Evolutionary conservation across 371 early-diverging fungal species (phyloP), one percentile per base, ranked within the genome.

Genomic region (Mucor velutinosus): DNA sequence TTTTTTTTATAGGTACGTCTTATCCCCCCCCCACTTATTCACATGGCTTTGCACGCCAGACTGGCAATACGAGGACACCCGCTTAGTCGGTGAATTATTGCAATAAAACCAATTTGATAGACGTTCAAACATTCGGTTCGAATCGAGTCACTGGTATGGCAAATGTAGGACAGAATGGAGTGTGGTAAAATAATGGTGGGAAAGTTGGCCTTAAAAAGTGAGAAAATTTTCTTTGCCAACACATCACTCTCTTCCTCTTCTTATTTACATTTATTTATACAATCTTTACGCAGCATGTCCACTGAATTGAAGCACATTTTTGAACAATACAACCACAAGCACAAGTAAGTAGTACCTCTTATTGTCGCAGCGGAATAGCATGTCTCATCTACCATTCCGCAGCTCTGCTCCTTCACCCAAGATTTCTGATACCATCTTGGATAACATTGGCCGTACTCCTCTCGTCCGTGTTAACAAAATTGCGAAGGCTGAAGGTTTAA

Each of bases 361-460:
- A 23, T 30, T 0, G 8, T 21, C 12, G 1, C 15, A 39, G 1
- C 25, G 10, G 7, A 8, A 37, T 17, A 21, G 15, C 7, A 8
- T n/a, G n/a, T 12, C 58, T 41, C 5, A 55, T 57, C 32, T 12
- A 8, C 23, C 29, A 29, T 62, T 64, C 4, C 23, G 19, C 56
- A 65, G 66, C n/a, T 83, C 87, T 60, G 63, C 62, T 25, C 87
- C 90, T 30, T 89, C 90, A 65, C 93, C 93, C 33, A 80, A 83
- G 62, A 88, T 93, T 57, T 76, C 88, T 47, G 74, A 89, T 73
- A 91, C 86, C 63, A 90, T 98, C 69, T 86, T 97, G 58, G 97
- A 95, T 35, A 94, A 96, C 79, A 94, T 97, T 69, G 99, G 99
- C 41, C 94, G 95, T 75, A 99, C 99, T 8, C 99, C 99, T 23